Evolutionary conservation across 2,329 filamentous ascomycete genomes (phyloP).

Genomic region (Diaporthe ampelina): DNA sequence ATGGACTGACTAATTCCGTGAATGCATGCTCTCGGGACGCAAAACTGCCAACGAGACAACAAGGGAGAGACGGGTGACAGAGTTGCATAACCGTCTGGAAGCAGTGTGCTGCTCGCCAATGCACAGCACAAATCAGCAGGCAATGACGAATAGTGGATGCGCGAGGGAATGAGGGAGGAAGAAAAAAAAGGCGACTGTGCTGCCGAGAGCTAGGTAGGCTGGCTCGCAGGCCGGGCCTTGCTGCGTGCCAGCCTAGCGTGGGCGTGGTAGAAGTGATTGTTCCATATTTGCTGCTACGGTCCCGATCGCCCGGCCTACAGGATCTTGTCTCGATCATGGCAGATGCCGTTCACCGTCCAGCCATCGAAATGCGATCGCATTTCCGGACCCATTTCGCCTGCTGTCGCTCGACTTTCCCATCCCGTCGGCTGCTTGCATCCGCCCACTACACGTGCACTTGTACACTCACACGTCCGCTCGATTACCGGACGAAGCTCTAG

Average conservation of each 20-base stretch:
- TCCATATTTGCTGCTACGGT: neutral
- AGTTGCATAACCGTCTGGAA: neutral
- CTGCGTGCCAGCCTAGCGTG: neutral
- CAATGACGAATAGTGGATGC: neutral
- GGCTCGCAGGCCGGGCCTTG: neutral
- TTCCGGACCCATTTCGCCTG: slow-evolving; percentile 13
- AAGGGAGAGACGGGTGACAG: neutral
- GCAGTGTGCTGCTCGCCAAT: neutral
- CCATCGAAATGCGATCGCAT: slow-evolving; percentile 30
- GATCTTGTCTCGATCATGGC: slow-evolving; percentile 37
- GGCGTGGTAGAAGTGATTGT: neutral
- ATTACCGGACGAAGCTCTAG: slow-evolving; percentile 3
- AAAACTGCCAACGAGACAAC: neutral
- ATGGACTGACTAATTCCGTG: neutral
- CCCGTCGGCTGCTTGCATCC: slow-evolving; percentile 13
- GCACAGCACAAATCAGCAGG: neutral
- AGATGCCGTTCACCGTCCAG: slow-evolving; percentile 22
- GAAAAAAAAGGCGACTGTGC: neutral
- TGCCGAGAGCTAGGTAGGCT: neutral
- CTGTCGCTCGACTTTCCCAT: slow-evolving; percentile 29
- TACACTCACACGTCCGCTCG: neutral
- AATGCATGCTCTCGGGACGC: neutral
- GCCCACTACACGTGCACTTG: slow-evolving; percentile 4
- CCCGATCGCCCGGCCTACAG: slow-evolving; percentile 39
- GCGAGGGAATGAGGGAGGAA: neutral